Evolutionary conservation across 169 alveolate genomes (phyloP).

Genomic region (Perkinsus olseni): DNA sequence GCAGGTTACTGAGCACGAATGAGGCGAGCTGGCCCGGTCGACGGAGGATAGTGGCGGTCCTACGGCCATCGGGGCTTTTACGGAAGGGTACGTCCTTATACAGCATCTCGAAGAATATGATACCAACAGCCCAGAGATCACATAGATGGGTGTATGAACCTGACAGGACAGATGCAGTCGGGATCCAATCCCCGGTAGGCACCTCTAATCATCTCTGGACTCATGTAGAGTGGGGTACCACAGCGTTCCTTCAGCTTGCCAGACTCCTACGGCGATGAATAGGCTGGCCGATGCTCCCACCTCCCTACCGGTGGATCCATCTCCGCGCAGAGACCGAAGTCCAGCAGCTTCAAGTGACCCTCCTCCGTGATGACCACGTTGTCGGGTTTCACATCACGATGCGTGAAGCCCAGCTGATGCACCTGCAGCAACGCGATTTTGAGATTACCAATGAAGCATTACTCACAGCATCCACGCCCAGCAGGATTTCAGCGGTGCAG

Average conservation of each 20-base stretch:
- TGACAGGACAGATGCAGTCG: neutral
- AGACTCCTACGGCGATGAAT: neutral
- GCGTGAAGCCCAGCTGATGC: slow-evolving; percentile 47
- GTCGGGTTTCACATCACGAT: slow-evolving; percentile 81
- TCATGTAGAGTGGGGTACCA: slow-evolving; percentile 73
- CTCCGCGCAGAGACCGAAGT: slow-evolving; percentile 65
- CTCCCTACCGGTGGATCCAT: neutral
- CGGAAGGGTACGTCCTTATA: slow-evolving; percentile 73
- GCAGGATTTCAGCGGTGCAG: neutral
- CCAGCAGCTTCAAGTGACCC: slow-evolving; percentile 74
- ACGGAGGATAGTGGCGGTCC: too few relatives aligned
- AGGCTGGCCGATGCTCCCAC: too few relatives aligned
- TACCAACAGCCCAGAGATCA: slow-evolving; percentile 79
- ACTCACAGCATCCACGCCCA: neutral
- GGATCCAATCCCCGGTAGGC: neutral
- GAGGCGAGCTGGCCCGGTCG: too few relatives aligned
- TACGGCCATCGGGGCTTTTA: neutral
- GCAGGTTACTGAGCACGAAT: neutral
- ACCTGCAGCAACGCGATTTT: slow-evolving; percentile 60
- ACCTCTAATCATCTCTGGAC: slow-evolving; percentile 66
- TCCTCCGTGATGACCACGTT: slow-evolving; percentile 64
- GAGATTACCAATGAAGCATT: slow-evolving; percentile 60
- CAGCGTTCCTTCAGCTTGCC: neutral
- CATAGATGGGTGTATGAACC: slow-evolving; percentile 55
- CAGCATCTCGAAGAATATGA: slow-evolving; percentile 69